These are phyloP conservation scores for Saccharomycopsis fibuligera DNA, from an alignment of 805 yeast species.

Conservation along the genomic window DNA sequence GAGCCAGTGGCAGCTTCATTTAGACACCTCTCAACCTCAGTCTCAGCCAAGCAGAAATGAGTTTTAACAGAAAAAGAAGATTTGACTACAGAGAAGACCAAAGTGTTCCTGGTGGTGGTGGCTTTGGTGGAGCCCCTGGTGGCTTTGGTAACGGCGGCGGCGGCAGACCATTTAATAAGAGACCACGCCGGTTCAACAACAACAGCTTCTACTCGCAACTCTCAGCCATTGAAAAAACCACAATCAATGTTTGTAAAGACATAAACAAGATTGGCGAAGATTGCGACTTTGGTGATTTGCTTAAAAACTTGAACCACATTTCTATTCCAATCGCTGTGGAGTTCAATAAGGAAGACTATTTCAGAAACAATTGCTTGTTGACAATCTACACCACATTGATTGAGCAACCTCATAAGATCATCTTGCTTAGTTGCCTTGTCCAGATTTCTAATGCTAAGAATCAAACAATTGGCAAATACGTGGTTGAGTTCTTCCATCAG, in stretches of 20 bases:
- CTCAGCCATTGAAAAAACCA: conserved; percentile 11
- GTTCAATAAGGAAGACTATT: conserved; percentile 8
- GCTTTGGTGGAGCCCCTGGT: not conserved
- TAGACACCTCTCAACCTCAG: no score
- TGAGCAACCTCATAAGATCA: conserved; percentile 90
- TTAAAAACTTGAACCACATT: conserved; percentile 12
- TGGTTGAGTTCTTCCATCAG: conserved; percentile 62
- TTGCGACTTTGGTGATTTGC: conserved; percentile 7
- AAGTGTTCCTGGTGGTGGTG: not conserved
- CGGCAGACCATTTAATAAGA: not conserved
- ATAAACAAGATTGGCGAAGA: conserved; percentile 16
- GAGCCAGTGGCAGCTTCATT: no score
- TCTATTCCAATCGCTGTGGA: conserved; percentile 15
- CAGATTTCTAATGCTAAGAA: conserved; percentile 59
- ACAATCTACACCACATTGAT: conserved; percentile 62
- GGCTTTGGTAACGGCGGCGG: not conserved
- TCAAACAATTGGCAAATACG: conserved; percentile 58
- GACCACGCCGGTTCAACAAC: conserved; percentile 3
- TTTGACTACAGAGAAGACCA: not conserved
- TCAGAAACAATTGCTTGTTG: conserved; percentile 25
- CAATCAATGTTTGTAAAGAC: conserved; percentile 16
- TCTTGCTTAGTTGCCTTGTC: conserved; percentile 61
- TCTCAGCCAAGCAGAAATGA: no score
- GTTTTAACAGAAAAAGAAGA: conserved; percentile 11
- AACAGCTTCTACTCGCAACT: conserved; percentile 2